Evolutionary conservation across 2,329 filamentous ascomycete species (phyloP), one percentile per base, ranked within the genome.

Genomic region (Pezicula radicicola): DNA sequence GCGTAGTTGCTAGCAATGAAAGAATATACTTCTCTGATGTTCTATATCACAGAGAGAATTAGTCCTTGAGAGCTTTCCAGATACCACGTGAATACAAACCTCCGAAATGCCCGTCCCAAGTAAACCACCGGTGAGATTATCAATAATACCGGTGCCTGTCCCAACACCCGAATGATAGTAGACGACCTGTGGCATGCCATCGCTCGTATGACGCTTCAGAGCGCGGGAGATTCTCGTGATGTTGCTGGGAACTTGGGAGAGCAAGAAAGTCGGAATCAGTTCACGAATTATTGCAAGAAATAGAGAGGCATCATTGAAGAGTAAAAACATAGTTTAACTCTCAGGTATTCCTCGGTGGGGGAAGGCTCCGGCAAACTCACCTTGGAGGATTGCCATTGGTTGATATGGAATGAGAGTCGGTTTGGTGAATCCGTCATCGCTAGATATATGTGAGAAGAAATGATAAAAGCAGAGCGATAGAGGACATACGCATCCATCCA

Each of bases 151-250:
- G 55, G 74, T 73, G 1, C 75, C 75, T 3, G 79, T 80, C 15
- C 82, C 82, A 27, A 85, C 79, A 18, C 82, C 82, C 8, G 79
- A 78, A 61, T 83, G 79, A 61, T 85, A 85, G 59, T 76, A 79
- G 51, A 84, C 77, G 56, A 85, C 75, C 63, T 85, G 81, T 40
- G 80, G 70, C 9, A 50, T 55, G n/a, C 61, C 75, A 61, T 83
- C 78, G 33, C 63, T 68, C 60, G 76, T 78, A 37, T 63, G 69
- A 36, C 75, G 73, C 56, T 75, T 77, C 60, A 85, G 76, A 50
- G 78, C 79, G 37, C 80, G 75, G 12, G 78, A 78, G 50, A 85
- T 79, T 19, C 80, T 77, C 15, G 81, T 84, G 40, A 85, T 79
- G 55, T 85, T 85, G 21, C 62, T 77, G 59, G 85, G 78, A 51